Percentiles rank a stretch among this genome's conserved stretches.
Conservation (phyloP, 495 filamentous ascomycete species). For the Penicillium mononematosum region DNA sequence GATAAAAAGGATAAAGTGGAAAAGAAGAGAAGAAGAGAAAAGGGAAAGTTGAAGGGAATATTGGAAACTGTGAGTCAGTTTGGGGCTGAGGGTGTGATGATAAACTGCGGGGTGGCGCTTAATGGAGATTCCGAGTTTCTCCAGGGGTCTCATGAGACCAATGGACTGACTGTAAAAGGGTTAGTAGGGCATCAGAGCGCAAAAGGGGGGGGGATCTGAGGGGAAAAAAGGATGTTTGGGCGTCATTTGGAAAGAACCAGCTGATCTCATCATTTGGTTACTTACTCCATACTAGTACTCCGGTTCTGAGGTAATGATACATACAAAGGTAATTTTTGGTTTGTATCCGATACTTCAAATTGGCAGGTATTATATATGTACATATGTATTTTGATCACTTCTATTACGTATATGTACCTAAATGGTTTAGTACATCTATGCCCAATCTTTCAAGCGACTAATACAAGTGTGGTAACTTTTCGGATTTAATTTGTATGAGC, state of each 20-base stretch:
- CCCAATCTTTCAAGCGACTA: too few species aligned
- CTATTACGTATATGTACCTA: neutral
- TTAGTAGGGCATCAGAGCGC: constrained; percentile 7
- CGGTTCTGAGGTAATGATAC: too few species aligned
- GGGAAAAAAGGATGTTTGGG: neutral
- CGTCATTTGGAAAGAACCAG: constrained; percentile 9
- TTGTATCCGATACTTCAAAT: neutral
- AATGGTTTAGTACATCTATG: neutral
- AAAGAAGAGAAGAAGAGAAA: neutral
- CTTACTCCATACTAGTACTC: neutral
- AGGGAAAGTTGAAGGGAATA: neutral
- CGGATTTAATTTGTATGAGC: neutral
- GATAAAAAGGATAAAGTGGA: neutral
- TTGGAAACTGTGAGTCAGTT: constrained; percentile 7
- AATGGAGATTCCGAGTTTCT: constrained; percentile 6
- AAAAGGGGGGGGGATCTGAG: neutral
- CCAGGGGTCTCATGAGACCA: constrained; percentile 11
- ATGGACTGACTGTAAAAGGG: constrained; percentile 3
- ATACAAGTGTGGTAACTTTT: too few species aligned
- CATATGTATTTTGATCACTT: too few species aligned
- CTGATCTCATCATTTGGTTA: constrained; percentile 11
- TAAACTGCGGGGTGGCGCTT: constrained; percentile 21
- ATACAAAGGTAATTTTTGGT: too few species aligned
- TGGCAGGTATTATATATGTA: neutral
- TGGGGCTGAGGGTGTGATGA: constrained; percentile 9